A percentile compares a stretch with the other conserved stretches of the same genome.
Conservation (phyloP, 148 eudicot genomes). For the Rhododendron williamsianum region DNA sequence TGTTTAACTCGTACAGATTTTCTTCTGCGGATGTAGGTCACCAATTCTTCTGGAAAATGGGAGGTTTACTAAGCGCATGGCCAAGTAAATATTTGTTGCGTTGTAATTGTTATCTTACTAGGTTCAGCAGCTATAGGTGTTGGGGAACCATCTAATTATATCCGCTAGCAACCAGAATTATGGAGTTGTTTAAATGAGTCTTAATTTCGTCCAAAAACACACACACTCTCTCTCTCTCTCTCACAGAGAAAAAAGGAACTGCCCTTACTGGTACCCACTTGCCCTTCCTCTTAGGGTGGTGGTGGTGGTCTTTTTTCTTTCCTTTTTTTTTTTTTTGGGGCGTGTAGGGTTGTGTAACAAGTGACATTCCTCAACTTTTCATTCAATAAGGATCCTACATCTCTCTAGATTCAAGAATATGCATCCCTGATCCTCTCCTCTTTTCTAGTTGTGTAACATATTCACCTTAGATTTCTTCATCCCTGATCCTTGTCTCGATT, state of each 20-base stretch:
- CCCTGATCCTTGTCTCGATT: too few relatives aligned
- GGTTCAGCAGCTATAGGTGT: neutral
- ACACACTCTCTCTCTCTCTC: too few relatives aligned
- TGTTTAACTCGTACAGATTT: neutral
- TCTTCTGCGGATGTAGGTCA: neutral
- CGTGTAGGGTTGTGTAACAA: too few relatives aligned
- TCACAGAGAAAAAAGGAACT: too few relatives aligned
- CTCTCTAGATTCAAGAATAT: neutral
- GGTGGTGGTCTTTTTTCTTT: too few relatives aligned
- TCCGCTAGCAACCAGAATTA: neutral
- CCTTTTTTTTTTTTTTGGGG: too few relatives aligned
- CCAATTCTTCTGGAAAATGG: neutral
- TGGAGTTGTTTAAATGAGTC: neutral
- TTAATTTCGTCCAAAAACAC: neutral
- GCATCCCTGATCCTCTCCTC: too few relatives aligned
- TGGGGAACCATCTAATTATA: neutral
- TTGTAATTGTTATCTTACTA: neutral
- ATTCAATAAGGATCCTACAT: neutral
- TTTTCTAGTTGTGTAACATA: too few relatives aligned
- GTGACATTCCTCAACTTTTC: neutral
- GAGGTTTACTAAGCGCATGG: neutral
- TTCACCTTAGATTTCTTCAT: too few relatives aligned
- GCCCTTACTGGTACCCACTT: too few relatives aligned
- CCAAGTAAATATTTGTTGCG: neutral
- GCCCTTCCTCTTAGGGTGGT: too few relatives aligned